Conservation (phyloP, 1,139 yeast species). For the Williopsis jadinii region DNA sequence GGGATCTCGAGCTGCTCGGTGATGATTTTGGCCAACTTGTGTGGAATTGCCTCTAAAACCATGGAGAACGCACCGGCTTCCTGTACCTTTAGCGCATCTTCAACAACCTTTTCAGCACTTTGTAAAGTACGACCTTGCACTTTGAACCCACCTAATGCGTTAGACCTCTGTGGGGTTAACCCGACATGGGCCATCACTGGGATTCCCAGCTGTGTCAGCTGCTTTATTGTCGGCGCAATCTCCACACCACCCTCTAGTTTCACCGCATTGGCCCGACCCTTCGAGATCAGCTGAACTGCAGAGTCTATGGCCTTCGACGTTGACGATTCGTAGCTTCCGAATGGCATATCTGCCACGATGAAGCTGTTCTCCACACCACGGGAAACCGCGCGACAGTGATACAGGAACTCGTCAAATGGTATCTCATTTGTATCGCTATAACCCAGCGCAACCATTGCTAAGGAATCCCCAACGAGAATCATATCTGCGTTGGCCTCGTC, state of each 20-base stretch:
- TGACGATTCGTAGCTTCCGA: conserved; percentile 73
- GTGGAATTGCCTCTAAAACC: conserved; percentile 84
- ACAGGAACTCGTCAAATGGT: conserved; percentile 62
- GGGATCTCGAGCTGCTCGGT: conserved; percentile 61
- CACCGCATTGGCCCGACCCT: conserved; percentile 63
- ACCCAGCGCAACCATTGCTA: conserved; percentile 89
- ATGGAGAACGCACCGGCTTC: conserved; percentile 72
- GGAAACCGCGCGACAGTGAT: conserved; percentile 68
- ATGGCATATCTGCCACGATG: conserved; percentile 83
- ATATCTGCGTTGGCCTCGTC: conserved; percentile 66
- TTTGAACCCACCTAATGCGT: conserved; percentile 78
- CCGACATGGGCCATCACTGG: conserved; percentile 95
- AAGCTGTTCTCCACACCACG: conserved; percentile 64
- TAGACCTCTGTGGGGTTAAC: conserved; percentile 80
- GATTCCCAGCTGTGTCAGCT: conserved; percentile 60
- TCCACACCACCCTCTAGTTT: conserved; percentile 83
- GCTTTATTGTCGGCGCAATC: conserved; percentile 40
- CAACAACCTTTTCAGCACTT: conserved; percentile 51
- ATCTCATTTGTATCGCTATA: conserved; percentile 70
- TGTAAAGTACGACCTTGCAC: conserved; percentile 64
- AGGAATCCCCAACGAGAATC: conserved; percentile 81
- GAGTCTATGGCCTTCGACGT: conserved; percentile 58
- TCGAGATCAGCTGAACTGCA: conserved; percentile 53
- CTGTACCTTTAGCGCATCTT: conserved; percentile 67
- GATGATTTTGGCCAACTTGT: conserved; percentile 57